Base-by-base conservation (phyloP, 2,329 filamentous ascomycete species). In the Intubia oerlemansii region DNA sequence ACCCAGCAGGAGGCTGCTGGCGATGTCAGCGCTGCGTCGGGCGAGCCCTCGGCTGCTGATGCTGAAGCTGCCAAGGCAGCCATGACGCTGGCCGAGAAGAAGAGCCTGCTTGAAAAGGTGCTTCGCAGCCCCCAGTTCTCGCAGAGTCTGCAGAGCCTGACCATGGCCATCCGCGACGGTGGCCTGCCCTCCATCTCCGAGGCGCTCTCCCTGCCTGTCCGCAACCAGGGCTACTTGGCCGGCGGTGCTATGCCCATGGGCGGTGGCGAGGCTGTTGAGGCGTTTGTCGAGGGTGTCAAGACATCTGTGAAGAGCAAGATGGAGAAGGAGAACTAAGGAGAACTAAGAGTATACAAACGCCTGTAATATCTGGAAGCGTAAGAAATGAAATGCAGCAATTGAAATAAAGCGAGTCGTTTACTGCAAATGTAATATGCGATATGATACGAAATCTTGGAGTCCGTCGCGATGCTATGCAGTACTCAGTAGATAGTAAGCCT, bases 171-270 rank as follows among this genome's bases (percentile, higher is more conserved):
- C 31, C 63, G 82, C 32, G 85, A 95, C 41, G 88, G 88, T 10
- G 88, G 85, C 0, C 52, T 98, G 32, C 84, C 85, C 5, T 90
- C 73, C 41, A 76, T 98, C 37, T 76, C 81, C 6, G 82, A 91
- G 42, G 85, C 84, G 4, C 56, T 98, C 22, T 66, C 71, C 6
- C 66, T 95, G 33, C 68, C 70, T 39, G 68, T 98, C 13, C 65
- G 75, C 43, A 81, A 92, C 45, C 76, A 76, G n/a, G 85, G 85
- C 4, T 76, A 78, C 37, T 62, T 91, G 43, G 63, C 62, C 36
- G 71, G 77, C 31, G 74, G 79, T 5, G 67, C 28, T 72, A 37
- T 93, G 56, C 84, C 85, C 3, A 51, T 93, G 25, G 85, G 84
- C 24, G 84, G 84, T 29, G 79, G 77, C 5, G 75, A 88, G 41